A percentile compares a stretch with the other conserved stretches of the same genome.
phyloP scores from a whole-genome alignment of 2,329 filamentous ascomycete species.

The Fusarium subglutinans region DNA sequence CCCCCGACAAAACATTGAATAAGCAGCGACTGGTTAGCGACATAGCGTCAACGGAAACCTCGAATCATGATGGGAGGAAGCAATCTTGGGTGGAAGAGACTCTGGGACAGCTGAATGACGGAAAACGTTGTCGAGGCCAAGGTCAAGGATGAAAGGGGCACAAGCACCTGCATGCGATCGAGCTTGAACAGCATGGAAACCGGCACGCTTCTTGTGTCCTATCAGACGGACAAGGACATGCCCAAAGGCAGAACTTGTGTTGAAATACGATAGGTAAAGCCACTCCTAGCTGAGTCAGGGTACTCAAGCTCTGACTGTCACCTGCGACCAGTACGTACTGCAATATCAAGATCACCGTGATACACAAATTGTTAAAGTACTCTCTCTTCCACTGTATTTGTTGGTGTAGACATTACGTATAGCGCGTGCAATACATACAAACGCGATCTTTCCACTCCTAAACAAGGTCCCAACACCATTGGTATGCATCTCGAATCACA shows the following conservation, averaged over 20 bases:
- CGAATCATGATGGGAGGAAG: neutral
- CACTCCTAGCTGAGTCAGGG: neutral
- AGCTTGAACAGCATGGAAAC: neutral
- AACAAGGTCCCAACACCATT: slow-evolving; percentile 36
- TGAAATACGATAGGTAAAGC: neutral
- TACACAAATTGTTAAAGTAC: slow-evolving; percentile 24
- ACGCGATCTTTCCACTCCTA: slow-evolving; percentile 20
- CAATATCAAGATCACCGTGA: neutral
- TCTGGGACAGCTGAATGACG: neutral
- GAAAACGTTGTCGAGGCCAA: neutral
- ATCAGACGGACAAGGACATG: neutral
- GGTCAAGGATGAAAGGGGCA: neutral
- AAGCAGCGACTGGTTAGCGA: neutral
- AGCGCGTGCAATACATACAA: slow-evolving; percentile 42
- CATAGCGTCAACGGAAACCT: neutral
- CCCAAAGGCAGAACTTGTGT: neutral
- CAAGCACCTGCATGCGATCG: neutral
- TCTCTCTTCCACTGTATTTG: slow-evolving; percentile 37
- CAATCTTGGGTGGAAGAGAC: neutral
- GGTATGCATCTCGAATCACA: slow-evolving; percentile 36
- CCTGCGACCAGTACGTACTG: neutral
- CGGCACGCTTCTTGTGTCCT: neutral
- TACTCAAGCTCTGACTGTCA: neutral
- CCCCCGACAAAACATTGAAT: neutral
- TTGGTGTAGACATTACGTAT: slow-evolving; percentile 52